Base-by-base conservation (phyloP, 2,329 filamentous ascomycete species). In the Colletotrichum cereale region DNA sequence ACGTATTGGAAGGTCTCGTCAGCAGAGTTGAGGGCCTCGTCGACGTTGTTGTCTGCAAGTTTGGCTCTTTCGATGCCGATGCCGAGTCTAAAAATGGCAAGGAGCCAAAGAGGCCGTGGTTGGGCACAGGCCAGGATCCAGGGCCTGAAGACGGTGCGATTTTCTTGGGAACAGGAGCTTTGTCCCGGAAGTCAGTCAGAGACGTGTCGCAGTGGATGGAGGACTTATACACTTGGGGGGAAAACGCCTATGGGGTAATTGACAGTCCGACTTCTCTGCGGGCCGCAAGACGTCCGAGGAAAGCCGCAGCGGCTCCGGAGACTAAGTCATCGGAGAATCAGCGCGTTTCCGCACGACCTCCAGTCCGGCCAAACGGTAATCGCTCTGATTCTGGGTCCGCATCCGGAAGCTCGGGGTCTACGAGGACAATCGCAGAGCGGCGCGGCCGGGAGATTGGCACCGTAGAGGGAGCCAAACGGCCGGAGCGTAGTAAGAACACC, bases 1-100 rank as follows among this genome's bases (percentile, higher is more conserved):
- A 97, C 76, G 96, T 98, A 0, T 85, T 99, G 1, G 96, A 98
- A 80, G 94, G 94, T n/a, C 90, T 97, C 73, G 90, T 94, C 1
- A 87, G 87, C 12, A 87, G 93, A 66, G 93, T 94, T 31, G 92
- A 96, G 62, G 96, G 96, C 0, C 86, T 99, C 48, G 88, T 97
- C 7, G 96, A 99, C 81, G 81, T 98, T 60, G 86, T 98, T 52
- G 95, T 98, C 3, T 95, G 93, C 53, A 91, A 93, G 75, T 98
- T 97, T 80, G 96, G 94, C 21, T 76, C 79, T 29, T 74, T 74
- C 11, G 79, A 81, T 7, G 65, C 75, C 11, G 74, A 70, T 0
- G 44, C 63, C 1, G 79, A 82, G n/a, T 12, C 48, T 16, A 63
- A 53, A 53, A 79, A 78, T 11, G 80, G 83, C 21, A 42, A 75